Conservation (phyloP, 2,329 filamentous ascomycete species). For the Pseudocercospora ulei region DNA sequence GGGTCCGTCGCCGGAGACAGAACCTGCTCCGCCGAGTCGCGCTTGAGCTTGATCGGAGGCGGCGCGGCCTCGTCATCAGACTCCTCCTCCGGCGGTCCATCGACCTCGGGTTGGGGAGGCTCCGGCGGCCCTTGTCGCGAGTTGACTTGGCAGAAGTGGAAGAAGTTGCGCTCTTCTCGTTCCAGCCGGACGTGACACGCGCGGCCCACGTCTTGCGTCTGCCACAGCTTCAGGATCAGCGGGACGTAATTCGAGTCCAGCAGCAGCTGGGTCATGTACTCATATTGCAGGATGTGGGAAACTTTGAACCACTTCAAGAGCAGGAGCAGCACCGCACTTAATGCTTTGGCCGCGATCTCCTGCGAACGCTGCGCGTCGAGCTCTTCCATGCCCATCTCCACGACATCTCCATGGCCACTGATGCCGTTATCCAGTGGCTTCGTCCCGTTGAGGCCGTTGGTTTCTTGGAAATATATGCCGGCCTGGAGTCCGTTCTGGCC, state of each 20-base stretch:
- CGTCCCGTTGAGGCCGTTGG: conserved; percentile 29
- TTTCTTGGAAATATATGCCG: conserved; percentile 36
- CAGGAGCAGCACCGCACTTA: conserved; percentile 80
- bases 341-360: conserved; percentile 82
- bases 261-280: conserved; percentile 86
- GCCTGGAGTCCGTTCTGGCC: conserved; percentile 45
- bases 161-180: conserved; percentile 76
- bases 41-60: conserved; percentile 59
- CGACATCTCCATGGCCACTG: conserved; percentile 25
- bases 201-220: conserved; percentile 86
- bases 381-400: conserved; percentile 50
- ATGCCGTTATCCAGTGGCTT: conserved; percentile 36
- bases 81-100: conserved; percentile 33
- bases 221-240: conserved; percentile 82
- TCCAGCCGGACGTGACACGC: conserved; percentile 79
- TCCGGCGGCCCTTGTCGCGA: conserved; percentile 48
- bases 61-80: conserved; percentile 68
- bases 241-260: conserved; percentile 93
- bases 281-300: conserved; percentile 88
- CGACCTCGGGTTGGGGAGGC: conserved; percentile 18
- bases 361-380: conserved; percentile 69
- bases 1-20: conserved; percentile 33
- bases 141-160: conserved; percentile 71
- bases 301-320: conserved; percentile 93
- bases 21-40: conserved; percentile 31